phyloP scores from a whole-genome alignment of 495 filamentous ascomycete species.

The Chaetomium fimeti region DNA sequence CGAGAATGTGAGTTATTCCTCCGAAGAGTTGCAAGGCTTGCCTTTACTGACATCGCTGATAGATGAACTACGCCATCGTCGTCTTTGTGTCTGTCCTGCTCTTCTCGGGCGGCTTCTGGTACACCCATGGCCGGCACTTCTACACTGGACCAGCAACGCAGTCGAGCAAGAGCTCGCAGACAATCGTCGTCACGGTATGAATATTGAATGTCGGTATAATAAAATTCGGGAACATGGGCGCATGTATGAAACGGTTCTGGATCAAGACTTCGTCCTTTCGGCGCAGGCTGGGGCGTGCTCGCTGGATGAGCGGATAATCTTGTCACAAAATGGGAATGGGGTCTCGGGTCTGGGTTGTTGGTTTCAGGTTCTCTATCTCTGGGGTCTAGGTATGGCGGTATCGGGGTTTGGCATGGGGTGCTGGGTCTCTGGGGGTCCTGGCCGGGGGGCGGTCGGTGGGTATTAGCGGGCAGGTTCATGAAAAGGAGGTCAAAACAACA shows the following conservation, averaged over 20 bases:
- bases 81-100: slow-evolving; percentile 49
- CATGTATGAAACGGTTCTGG: no score
- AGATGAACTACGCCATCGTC: slow-evolving; percentile 49
- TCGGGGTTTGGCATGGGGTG: background rate
- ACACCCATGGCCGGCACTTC: slow-evolving; percentile 45
- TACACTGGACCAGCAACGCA: slow-evolving; percentile 52
- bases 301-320: background rate
- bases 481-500: no score
- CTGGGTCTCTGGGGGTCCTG: no score
- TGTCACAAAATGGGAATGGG: background rate
- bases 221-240: no score
- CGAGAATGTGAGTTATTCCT: slow-evolving; percentile 36
- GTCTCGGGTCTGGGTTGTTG: background rate
- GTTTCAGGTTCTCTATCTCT: background rate
- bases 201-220: background rate
- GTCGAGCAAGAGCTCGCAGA: background rate
- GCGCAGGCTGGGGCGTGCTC: background rate
- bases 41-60: slow-evolving; percentile 8
- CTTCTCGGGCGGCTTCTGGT: slow-evolving; percentile 53
- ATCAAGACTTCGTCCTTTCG: background rate
- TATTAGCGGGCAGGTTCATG: no score
- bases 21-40: slow-evolving; percentile 5
- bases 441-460: no score
- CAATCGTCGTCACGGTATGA: background rate
- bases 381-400: background rate